phyloP scores from a whole-genome alignment of 176 grass and related monocot genomes.

The Carex littledalei region DNA sequence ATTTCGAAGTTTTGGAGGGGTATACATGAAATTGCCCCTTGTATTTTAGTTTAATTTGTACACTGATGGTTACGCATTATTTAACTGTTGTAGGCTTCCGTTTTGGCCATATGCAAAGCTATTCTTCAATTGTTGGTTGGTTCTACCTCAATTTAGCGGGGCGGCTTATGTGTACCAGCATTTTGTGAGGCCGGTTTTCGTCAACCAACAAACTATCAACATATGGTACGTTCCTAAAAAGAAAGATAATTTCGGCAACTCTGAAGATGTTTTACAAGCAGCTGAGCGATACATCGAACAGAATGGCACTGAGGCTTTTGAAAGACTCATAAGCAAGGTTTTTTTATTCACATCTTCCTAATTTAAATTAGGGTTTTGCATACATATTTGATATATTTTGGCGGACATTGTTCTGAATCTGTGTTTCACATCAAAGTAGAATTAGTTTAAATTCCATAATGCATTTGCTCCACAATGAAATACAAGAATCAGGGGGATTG shows the following conservation, averaged over 20 bases:
- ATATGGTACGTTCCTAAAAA: conserved; percentile 62
- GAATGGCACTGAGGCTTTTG: conserved; percentile 85
- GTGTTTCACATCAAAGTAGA: background rate
- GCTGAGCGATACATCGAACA: conserved; percentile 89
- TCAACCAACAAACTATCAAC: conserved; percentile 81
- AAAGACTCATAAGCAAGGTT: conserved; percentile 92
- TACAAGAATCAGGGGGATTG: background rate
- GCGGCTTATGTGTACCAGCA: conserved; percentile 92
- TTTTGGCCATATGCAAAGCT: conserved; percentile 95
- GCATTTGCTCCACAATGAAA: background rate
- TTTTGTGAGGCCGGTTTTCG: conserved; percentile 71
- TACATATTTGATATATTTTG: background rate
- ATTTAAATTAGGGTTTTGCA: background rate
- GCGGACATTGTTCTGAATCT: background rate
- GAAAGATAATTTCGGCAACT: conserved; percentile 40
- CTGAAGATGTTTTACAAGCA: conserved; percentile 79
- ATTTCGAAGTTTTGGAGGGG: too few relatives aligned
- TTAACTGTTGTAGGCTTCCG: conserved; percentile 58
- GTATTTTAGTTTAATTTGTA: background rate
- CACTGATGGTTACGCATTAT: background rate
- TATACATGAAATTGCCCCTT: too few relatives aligned
- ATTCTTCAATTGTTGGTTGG: conserved; percentile 92
- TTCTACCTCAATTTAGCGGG: conserved; percentile 81
- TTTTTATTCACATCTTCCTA: conserved; percentile 19
- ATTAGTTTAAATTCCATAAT: background rate